Evolutionary conservation across 2,329 filamentous ascomycete species (phyloP), one percentile per base, ranked within the genome.

Genomic region (Penicillium janthinellum): DNA sequence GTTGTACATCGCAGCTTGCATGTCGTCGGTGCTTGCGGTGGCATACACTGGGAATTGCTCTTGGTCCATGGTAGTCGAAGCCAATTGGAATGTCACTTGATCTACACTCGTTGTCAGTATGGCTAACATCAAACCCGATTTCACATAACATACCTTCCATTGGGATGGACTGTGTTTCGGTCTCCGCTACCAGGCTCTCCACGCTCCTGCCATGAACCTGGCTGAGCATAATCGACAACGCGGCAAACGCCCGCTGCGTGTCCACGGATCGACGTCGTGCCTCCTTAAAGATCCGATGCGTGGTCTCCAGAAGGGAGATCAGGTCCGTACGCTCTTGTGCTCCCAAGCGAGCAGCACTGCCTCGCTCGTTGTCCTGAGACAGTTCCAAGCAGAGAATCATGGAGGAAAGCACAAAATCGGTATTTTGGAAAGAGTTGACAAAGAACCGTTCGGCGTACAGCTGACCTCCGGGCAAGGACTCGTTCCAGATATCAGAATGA

Each of bases 391-490:
- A 88, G 3, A 89, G 67, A 14, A 88, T 80, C 80, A 86, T 86
- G 56, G 83, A 81, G 0, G 86, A 85, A 2, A 88, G 78, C 54
- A 89, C 74, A 53, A 85, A 88, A 67, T 89, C 86, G 53, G 87
- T 84, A 54, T 85, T 80, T 11, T 82, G 81, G 4, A 88, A 73
- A 0, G 83, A 83, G 3, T 81, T 83, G 20, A 87, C 70, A 64
- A 87, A 86, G 82, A 85, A 87, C 5, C 80, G 79, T 39, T 83
- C 79, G 34, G 78, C 75, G 61, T 78, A 75, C 14, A 89, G 72
- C 28, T 84, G 75, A 5, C 82, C 83, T 1, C 85, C 85, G 0
- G 85, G 84, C 57, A 81, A 79, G 5, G 77, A 81, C 42, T 84
- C 82, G 22, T 78, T 73, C 65, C 81, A 79, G 11, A 86, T 73